Percentiles rank a stretch among this genome's conserved stretches.
These are phyloP conservation scores for Botryotinia calthae DNA, from an alignment of 2,329 filamentous ascomycete species.

Conservation along the genomic window DNA sequence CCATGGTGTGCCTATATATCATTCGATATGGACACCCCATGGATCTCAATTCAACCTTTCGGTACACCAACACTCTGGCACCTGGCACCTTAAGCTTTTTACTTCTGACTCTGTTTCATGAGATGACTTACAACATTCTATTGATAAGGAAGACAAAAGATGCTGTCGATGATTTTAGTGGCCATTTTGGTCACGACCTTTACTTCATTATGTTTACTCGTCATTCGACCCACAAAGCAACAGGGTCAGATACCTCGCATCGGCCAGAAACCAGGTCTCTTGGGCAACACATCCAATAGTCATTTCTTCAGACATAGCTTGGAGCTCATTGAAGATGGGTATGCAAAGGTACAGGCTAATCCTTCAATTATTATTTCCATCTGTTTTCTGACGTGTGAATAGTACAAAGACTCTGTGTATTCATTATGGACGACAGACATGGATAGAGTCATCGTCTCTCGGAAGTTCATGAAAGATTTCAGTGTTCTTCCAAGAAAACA, in stretches of 20 bases:
- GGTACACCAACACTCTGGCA: neutral
- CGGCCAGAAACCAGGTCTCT: neutral
- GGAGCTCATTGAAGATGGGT: neutral
- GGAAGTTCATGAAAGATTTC: constrained; percentile 13
- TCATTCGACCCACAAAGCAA: neutral
- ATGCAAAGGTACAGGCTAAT: neutral
- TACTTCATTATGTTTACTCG: neutral
- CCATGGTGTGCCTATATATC: neutral
- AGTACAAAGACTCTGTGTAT: constrained; percentile 3
- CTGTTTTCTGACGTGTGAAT: neutral
- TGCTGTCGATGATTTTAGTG: neutral
- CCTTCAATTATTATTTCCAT: neutral
- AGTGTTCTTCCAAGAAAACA: constrained; percentile 4
- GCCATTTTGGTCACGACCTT: neutral
- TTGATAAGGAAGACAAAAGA: neutral
- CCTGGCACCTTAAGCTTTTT: neutral
- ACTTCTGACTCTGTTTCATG: neutral
- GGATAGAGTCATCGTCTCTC: constrained; percentile 1
- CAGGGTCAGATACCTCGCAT: neutral
- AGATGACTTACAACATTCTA: neutral
- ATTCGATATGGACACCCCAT: neutral
- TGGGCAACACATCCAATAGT: neutral
- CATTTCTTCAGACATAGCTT: constrained; percentile 5
- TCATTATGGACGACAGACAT: constrained; percentile 11
- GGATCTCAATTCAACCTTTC: neutral